Evolutionary conservation across 2,329 filamentous ascomycete genomes (phyloP), one percentile per base, ranked within the genome.

Genomic region (Pseudocercospora pini-densiflorae): DNA sequence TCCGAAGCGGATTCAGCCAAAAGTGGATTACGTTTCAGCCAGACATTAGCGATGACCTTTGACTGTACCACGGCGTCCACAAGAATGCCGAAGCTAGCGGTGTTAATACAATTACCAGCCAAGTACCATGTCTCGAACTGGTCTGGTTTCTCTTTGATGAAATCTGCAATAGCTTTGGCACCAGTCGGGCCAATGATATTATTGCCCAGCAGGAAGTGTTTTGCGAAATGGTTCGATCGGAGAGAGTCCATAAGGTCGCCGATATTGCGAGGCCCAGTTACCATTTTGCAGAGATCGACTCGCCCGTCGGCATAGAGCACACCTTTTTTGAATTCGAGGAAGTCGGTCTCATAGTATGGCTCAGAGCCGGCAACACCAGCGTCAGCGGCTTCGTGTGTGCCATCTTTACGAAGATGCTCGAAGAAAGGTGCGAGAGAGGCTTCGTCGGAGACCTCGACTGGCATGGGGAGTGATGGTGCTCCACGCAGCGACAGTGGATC

Each of bases 221-320:
- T 78, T 58, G 86, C 79, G 71, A 83, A 83, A 19, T 74, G 73
- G 70, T 86, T 86, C 2, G 76, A 71, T 54, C 80, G 79, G 67
- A 87, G 76, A 61, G 80, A 82, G 51, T 83, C 74, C 80, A 87
- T 85, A 54, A 87, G 75, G n/a, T 77, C 76, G 29, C 78, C 78
- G 67, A 86, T 85, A 59, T 85, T 81, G 19, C 81, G 79, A 9
- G 84, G 84, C 1, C 84, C 85, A 45, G 86, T 80, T 3, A 84
- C 84, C 79, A 84, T 84, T 76, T 86, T 86, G 78, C 85, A 86
- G 2, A 87, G 80, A 70, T 87, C 85, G 76, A 87, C 81, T 12
- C 84, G 80, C 8, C 81, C 81, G 68, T 86, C 85, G 61, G 83
- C 80, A 66, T 86, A 87, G 5, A 86, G 74, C 24, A 81, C 78